Base-by-base conservation (phyloP, 495 filamentous ascomycete genomes). In the Penicilliopsis zonata region DNA sequence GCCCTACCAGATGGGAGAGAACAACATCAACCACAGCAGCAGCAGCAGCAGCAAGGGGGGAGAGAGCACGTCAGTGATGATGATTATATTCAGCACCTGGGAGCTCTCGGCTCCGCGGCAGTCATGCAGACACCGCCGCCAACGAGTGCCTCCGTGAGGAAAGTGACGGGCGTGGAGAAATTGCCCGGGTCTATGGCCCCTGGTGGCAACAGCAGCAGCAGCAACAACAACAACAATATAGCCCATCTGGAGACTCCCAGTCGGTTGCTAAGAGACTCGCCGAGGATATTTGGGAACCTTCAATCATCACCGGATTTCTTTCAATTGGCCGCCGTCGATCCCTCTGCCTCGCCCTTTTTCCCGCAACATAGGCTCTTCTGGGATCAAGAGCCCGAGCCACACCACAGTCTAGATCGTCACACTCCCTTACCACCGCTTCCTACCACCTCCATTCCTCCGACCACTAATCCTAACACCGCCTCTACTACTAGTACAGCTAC, bases 331-430 rank as follows among this genome's bases (percentile, higher is more conserved):
- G 68, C 79, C 36, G 71, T 81, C 2, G 79, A 81, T 18, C 75
- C 84, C 1, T 72, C 78, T 22, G 67, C 74, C 4, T 81, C 76
- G 13, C 74, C 79, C 6, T 67, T 69, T 31, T 78, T 78, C 35
- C 68, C 67, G 5, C 73, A 78, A 39, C 67, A 76, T 24, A 71
- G 74, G 33, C 50, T 78, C 16, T 86, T 86, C 47, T 90, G 82
- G 82, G 84, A 87, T 37, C 62, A 78, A 9, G 67, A 74, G 30
- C 42, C 62, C 1, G 51, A 53, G 2, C 42, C 49, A 16, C 35
- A 52, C 13, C 31, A 28, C 1, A 34, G 37, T 28, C 47, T 47
- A 10, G 20, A 51, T 20, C 44, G 50, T 13, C 30, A 55, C 9
- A 19, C 37, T 9, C 29, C 31, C 10, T 18, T 30, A 13, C 21